Base-by-base conservation (phyloP, 371 early-diverging fungal species). In the Lichtheimia hyalospora region DNA sequence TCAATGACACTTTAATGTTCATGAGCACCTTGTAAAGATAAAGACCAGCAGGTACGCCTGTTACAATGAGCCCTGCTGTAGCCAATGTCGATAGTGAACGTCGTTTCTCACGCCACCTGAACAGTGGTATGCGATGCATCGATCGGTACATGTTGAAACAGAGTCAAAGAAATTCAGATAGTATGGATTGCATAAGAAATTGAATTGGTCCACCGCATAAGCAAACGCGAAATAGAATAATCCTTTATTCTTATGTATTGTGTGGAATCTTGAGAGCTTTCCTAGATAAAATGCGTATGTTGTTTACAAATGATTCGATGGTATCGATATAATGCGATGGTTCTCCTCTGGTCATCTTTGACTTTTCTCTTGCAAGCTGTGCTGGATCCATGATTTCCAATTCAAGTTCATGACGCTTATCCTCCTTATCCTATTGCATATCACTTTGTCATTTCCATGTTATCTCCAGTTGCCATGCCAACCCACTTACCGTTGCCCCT, bases 351-450 rank as follows among this genome's bases (percentile, higher is more conserved):
- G 68, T 71, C 21, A 71, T 50, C 28, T 72, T 77, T 3, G 52
- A 21, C n/a, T 72, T 65, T 56, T 84, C 85, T 7, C 43, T 54
- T 1, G 68, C 67, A 24, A 87, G 52, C 16, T 63, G 28, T 14
- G 42, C 59, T 23, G 83, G 67, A 41, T 84, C 72, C 12, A 80
- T 69, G 61, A 87, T 75, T 52, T 87, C 87, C 25, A 87, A 58
- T 49, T 87, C 87, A 44, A 87, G 65, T 58, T 87, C 87, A 64
- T 87, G 87, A 3, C 85, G 80, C 8, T 79, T 34, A 12, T 84
- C 83, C 0, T 65, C 56, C 8, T 68, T 54, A 8, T 57, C 27
- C 48, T 51, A 18, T 40, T 6, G 0, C 6, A 10, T 34, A 1
- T 0, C 0, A 34, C 34, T 34, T 5, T 34, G 34, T 34, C 8